Evolutionary conservation across 2,329 filamentous ascomycete genomes (phyloP).

Genomic region (Endothia cerciana): DNA sequence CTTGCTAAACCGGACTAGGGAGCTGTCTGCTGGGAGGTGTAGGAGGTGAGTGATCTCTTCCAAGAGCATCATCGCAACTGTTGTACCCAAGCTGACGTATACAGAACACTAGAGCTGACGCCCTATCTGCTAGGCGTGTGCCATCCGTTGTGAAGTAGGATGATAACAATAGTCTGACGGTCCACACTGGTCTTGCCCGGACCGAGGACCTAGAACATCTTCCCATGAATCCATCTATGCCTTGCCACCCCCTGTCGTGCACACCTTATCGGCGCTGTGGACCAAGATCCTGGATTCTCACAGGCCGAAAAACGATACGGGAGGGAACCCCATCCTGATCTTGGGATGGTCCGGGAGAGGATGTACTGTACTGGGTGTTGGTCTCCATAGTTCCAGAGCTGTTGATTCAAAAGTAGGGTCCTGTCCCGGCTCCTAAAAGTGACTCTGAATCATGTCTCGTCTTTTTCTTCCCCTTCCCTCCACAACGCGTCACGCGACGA

Average conservation of each 20-base stretch:
- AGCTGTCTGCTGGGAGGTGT: background rate
- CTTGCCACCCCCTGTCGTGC: constrained; percentile 5
- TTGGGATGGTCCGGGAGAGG: background rate
- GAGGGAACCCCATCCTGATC: constrained; percentile 12
- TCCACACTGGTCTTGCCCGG: too few relatives aligned
- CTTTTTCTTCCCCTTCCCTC: constrained; percentile 6
- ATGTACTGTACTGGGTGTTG: constrained; percentile 3
- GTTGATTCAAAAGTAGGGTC: constrained; percentile 22
- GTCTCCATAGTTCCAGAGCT: constrained; percentile 5
- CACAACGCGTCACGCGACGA: constrained; percentile 20
- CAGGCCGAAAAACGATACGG: constrained; percentile 1
- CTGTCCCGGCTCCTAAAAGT: constrained; percentile 11
- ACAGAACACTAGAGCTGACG: too few relatives aligned
- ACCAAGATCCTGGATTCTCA: constrained; percentile 6
- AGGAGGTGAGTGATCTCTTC: too few relatives aligned
- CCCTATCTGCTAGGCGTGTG: too few relatives aligned
- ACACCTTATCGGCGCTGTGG: constrained; percentile 9
- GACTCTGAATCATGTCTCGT: constrained; percentile 26
- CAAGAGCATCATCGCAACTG: too few relatives aligned
- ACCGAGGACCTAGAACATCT: background rate
- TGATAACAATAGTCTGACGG: too few relatives aligned
- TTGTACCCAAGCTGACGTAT: too few relatives aligned
- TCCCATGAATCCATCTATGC: background rate
- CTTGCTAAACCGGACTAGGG: constrained; percentile 20
- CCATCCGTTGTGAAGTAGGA: too few relatives aligned